Conservation (phyloP, 257 asterid genomes). For the Solanum corneliomulleri region DNA sequence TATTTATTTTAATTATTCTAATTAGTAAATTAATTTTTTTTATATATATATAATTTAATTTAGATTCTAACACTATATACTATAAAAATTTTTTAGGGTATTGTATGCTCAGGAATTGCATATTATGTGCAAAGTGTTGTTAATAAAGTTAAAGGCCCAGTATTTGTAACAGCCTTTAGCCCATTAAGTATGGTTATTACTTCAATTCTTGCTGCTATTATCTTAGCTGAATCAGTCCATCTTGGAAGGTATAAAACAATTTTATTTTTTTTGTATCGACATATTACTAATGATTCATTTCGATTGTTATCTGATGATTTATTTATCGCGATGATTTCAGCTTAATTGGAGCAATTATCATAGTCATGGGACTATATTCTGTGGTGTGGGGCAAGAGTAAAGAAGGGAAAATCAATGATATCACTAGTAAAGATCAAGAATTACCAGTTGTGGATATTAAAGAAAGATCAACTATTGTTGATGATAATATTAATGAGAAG, state of each 20-base stretch:
- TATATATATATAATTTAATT: neutral
- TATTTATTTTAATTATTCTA: neutral
- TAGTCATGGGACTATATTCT: conserved; percentile 60
- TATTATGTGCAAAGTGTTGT: conserved; percentile 68
- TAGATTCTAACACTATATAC: neutral
- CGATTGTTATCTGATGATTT: neutral
- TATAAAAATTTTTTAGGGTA: conserved; percentile 25
- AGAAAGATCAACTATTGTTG: neutral
- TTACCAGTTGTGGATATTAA: conserved; percentile 23
- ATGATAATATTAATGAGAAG: neutral
- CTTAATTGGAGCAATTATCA: conserved; percentile 57
- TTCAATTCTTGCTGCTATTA: conserved; percentile 52
- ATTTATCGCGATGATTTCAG: conserved; percentile 16
- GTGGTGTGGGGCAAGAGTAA: conserved; percentile 86
- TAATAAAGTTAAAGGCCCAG: conserved; percentile 61
- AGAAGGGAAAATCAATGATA: conserved; percentile 17
- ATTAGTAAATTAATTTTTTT: neutral
- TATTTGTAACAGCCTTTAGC: conserved; percentile 74
- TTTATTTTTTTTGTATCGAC: neutral
- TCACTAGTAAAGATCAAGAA: conserved; percentile 11
- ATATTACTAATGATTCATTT: neutral
- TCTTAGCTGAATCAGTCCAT: conserved; percentile 60
- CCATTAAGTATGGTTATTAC: conserved; percentile 75
- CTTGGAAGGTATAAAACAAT: conserved; percentile 49
- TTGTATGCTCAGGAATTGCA: conserved; percentile 85